Conservation (phyloP, 345 rosid genomes). For the Eucalyptus regnans region DNA sequence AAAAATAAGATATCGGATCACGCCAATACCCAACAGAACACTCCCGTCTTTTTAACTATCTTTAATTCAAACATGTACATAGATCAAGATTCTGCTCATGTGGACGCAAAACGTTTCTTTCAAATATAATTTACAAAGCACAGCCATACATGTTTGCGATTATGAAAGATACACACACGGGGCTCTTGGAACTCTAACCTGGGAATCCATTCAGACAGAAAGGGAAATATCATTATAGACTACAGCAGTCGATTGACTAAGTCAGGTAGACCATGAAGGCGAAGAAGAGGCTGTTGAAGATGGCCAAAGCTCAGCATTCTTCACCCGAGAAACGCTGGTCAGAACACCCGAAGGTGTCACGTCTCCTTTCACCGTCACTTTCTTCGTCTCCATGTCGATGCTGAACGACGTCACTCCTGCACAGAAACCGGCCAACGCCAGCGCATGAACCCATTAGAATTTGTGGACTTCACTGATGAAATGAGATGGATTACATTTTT, state of each 20-base stretch:
- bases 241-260: not conserved
- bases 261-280: not conserved
- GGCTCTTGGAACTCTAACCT: not conserved
- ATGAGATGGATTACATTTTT: not conserved
- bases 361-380: conserved; percentile 38
- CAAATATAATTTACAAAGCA: not conserved
- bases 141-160: not conserved
- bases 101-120: not conserved
- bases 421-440: not conserved
- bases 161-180: not conserved
- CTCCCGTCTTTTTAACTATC: not conserved
- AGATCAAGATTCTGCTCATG: not conserved
- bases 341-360: conserved; percentile 42
- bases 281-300: conserved; percentile 3
- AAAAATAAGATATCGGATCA: not conserved
- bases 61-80: not conserved
- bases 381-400: conserved; percentile 38
- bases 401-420: conserved; percentile 57
- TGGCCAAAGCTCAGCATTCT: conserved; percentile 50
- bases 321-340: conserved; percentile 37
- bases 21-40: not conserved
- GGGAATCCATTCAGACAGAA: not conserved
- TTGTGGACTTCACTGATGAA: not conserved
- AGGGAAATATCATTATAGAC: not conserved
- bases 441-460: not conserved